These are phyloP conservation scores for Mallotus repandus DNA, from an alignment of 441 rosid genomes.

Conservation along the genomic window DNA sequence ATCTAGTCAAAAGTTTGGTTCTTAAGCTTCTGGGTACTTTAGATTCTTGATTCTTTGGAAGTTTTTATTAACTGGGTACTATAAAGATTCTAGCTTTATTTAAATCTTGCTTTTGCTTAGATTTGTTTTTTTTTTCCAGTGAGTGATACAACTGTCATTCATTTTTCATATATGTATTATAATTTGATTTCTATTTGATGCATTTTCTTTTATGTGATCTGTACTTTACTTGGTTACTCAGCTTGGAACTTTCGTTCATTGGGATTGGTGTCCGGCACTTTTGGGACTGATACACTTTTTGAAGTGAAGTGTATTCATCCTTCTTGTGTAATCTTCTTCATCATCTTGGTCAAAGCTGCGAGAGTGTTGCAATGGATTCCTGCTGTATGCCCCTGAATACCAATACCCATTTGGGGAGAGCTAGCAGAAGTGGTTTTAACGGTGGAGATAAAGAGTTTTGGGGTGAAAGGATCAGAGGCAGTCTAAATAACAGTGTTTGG, in stretches of 20 bases:
- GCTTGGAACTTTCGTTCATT: slow-evolving; percentile 21
- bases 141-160: slow-evolving; percentile 28
- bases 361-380: slow-evolving; percentile 55
- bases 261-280: slow-evolving; percentile 24
- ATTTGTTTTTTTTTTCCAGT: slow-evolving; percentile 13
- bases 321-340: not conserved
- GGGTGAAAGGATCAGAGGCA: slow-evolving; percentile 61
- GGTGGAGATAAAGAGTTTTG: slow-evolving; percentile 44
- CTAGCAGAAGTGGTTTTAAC: slow-evolving; percentile 29
- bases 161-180: not conserved
- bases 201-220: slow-evolving; percentile 31
- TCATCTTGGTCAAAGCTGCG: slow-evolving; percentile 4
- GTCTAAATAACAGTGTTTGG: slow-evolving; percentile 31
- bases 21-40: slow-evolving; percentile 15
- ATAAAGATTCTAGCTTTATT: slow-evolving; percentile 12
- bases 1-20: slow-evolving; percentile 7
- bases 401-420: slow-evolving; percentile 34
- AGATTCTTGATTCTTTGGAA: slow-evolving; percentile 19
- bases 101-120: slow-evolving; percentile 24
- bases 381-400: slow-evolving; percentile 42
- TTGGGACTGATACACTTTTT: slow-evolving; percentile 10
- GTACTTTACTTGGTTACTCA: slow-evolving; percentile 46
- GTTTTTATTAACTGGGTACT: slow-evolving; percentile 22
- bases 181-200: slow-evolving; percentile 9
- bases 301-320: slow-evolving; percentile 17